Conservation (phyloP, 1,139 yeast species). For the Kurtzmaniella quercitrusa region DNA sequence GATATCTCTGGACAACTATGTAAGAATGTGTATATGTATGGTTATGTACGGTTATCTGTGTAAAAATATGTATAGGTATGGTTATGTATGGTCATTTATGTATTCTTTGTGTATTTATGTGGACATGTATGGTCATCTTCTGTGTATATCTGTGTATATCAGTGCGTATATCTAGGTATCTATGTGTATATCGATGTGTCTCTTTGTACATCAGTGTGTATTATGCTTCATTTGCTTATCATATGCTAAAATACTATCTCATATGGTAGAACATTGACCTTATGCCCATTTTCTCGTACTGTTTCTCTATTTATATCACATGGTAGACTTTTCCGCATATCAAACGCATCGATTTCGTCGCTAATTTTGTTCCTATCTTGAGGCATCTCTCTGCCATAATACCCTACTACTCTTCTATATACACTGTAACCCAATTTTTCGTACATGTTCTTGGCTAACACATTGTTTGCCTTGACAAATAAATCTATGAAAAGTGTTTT, state of each 20-base stretch:
- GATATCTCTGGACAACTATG: no score
- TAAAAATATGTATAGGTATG: no score
- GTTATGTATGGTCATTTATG: no score
- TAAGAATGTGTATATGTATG: no score
- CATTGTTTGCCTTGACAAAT: conserved; percentile 83
- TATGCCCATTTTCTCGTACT: conserved; percentile 55
- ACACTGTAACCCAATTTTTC: conserved; percentile 83
- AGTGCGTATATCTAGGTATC: no score
- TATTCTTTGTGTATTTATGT: no score
- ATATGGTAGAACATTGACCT: conserved; percentile 55
- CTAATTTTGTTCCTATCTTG: conserved; percentile 41
- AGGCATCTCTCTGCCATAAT: conserved; percentile 58
- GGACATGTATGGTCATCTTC: no score
- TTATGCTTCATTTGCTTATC: not conserved
- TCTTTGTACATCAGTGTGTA: no score
- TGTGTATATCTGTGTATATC: no score
- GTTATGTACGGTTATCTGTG: no score
- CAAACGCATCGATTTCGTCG: conserved; percentile 84
- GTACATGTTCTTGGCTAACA: conserved; percentile 74
- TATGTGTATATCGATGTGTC: no score
- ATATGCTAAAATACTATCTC: conserved; percentile 46
- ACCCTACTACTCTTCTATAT: conserved; percentile 84
- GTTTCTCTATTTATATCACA: conserved; percentile 50
- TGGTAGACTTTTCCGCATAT: conserved; percentile 67
- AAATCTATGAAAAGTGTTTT: conserved; percentile 82